phyloP scores from a whole-genome alignment of 106 monocot species.

The Vanilla planifolia region DNA sequence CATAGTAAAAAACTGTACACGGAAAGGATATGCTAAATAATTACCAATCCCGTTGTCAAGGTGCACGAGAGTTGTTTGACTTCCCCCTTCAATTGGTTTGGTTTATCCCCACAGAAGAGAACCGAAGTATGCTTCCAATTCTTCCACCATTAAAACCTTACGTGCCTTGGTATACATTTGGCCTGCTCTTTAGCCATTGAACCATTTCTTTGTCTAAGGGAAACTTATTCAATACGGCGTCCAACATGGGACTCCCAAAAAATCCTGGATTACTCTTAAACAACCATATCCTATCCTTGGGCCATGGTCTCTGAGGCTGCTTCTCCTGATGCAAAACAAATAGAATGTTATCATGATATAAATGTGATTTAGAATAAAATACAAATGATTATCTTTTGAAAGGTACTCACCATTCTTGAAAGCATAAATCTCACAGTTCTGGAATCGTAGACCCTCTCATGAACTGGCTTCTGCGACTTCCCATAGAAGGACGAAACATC shows the following conservation, averaged over 20 bases:
- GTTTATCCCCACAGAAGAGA: neutral
- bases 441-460: conserved; percentile 60
- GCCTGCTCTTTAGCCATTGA: conserved; percentile 66
- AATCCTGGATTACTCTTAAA: conserved; percentile 47
- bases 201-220: conserved; percentile 75
- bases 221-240: conserved; percentile 56
- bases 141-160: conserved; percentile 24
- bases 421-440: conserved; percentile 79
- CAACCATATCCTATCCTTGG: conserved; percentile 84
- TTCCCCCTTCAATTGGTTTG: too few species aligned
- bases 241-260: conserved; percentile 93
- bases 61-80: neutral
- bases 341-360: neutral
- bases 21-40: conserved; percentile 9
- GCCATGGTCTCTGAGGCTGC: conserved; percentile 88
- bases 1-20: conserved; percentile 12
- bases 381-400: neutral
- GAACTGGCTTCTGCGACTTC: conserved; percentile 47
- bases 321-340: conserved; percentile 50
- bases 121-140: neutral
- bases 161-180: conserved; percentile 47
- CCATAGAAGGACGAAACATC: conserved; percentile 78
- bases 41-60: conserved; percentile 1
- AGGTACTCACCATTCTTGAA: conserved; percentile 71
- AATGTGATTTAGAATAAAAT: neutral